These are phyloP conservation scores for Inga oerstediana DNA, from an alignment of 306 rosid species.

Conservation along the genomic window DNA sequence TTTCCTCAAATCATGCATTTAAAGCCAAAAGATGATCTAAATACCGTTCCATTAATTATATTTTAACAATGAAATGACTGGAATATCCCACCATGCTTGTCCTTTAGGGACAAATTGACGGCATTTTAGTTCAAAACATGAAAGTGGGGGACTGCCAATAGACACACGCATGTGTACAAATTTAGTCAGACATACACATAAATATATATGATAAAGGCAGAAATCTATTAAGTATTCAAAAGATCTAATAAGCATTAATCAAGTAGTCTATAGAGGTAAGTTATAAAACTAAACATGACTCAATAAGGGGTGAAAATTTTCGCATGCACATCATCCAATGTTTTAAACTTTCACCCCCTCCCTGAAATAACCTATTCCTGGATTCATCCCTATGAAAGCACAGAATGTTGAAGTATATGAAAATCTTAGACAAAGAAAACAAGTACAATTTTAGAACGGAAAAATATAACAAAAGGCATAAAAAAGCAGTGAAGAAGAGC, in stretches of 20 bases:
- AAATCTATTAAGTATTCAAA: neutral
- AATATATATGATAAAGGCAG: neutral
- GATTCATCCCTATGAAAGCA: neutral
- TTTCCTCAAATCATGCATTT: neutral
- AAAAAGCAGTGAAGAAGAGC: neutral
- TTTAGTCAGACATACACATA: neutral
- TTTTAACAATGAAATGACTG: neutral
- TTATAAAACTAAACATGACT: neutral
- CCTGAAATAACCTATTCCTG: neutral
- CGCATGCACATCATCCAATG: neutral
- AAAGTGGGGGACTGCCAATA: neutral
- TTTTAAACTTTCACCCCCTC: neutral
- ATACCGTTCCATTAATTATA: neutral
- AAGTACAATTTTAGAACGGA: neutral
- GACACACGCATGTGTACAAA: neutral
- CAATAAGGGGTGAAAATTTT: neutral
- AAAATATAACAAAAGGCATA: neutral
- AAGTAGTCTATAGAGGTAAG: neutral
- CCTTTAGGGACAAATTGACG: neutral
- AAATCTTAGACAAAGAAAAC: neutral
- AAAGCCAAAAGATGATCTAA: neutral
- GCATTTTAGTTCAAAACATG: neutral
- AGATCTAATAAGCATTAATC: neutral
- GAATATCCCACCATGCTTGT: neutral
- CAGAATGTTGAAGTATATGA: neutral